Conservation (phyloP, 2,329 filamentous ascomycete species). For the Daldinia sp. region DNA sequence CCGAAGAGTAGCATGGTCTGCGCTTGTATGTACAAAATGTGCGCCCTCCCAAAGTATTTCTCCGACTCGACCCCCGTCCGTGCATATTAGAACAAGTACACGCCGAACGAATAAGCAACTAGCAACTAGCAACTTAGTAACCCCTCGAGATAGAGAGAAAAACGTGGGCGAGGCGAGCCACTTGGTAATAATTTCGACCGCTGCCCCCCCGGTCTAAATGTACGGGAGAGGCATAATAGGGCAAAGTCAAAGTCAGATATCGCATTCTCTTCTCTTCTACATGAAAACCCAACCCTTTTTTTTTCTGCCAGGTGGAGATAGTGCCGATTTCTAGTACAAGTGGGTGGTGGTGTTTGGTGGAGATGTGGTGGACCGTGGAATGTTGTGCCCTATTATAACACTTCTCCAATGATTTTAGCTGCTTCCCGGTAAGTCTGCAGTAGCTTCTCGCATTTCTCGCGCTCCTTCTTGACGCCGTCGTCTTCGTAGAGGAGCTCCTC, state of each 20-base stretch:
- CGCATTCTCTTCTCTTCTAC: slow-evolving; percentile 22
- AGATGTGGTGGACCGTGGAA: background rate
- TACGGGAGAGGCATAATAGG: slow-evolving; percentile 22
- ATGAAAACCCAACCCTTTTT: slow-evolving; percentile 18
- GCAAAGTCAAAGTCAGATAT: slow-evolving; percentile 22
- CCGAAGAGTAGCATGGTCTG: slow-evolving; percentile 27
- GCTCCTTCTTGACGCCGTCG: slow-evolving; percentile 94
- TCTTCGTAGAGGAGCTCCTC: slow-evolving; percentile 96
- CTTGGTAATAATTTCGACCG: background rate
- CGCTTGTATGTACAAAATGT: slow-evolving; percentile 33
- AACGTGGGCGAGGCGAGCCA: slow-evolving; percentile 5
- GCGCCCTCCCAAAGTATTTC: slow-evolving; percentile 8
- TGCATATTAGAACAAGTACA: background rate
- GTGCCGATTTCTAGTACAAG: slow-evolving; percentile 27
- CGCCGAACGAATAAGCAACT: slow-evolving; percentile 14
- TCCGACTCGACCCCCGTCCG: slow-evolving; percentile 4
- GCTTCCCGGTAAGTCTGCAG: slow-evolving; percentile 96
- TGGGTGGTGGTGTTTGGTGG: background rate
- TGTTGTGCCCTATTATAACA: slow-evolving; percentile 68
- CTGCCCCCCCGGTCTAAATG: slow-evolving; percentile 15
- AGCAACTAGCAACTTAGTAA: slow-evolving; percentile 11
- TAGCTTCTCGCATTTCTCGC: slow-evolving; percentile 97
- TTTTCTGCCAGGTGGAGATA: slow-evolving; percentile 27
- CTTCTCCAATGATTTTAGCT: slow-evolving; percentile 97
- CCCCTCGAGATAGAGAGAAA: slow-evolving; percentile 8